Evolutionary conservation across 2,329 filamentous ascomycete species (phyloP), one percentile per base, ranked within the genome.

Genomic region (Ophiostoma piceae): DNA sequence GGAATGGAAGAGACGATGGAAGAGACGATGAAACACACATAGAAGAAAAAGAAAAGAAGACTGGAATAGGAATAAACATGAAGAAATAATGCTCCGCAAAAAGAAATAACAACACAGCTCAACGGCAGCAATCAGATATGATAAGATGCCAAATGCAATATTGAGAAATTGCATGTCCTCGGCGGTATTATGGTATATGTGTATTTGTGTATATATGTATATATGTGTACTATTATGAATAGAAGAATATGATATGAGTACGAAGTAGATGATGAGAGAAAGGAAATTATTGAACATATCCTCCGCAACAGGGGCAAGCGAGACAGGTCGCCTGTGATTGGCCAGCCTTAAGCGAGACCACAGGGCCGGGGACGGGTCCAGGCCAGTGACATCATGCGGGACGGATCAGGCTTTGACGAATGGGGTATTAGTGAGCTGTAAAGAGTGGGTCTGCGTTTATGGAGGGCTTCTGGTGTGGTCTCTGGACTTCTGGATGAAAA

Each of bases 251-350:
- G 3, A 35, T 35, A 35, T 35, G 35, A 8, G 8, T 35, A 29
- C 26, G 26, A 29, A 29, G 26, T 35, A 8, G 35, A 35, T 35
- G 35, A 29, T 35, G 35, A 41, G 39, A 9, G 7, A n/a, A 47
- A 47, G 43, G 43, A 8, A 7, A 47, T 19, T 47, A 47, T 47
- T n/a, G 43, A 16, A 19, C 19, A 51, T 51, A 26, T 9, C 16
- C 9, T 22, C 43, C 37, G 14, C 3, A 32, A 69, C 73, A 73
- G 66, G 73, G 71, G 72, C 70, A 78, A 79, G 78, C 78, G 78
- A 79, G 75, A 69, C 75, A 73, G 76, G 64, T 67, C 71, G 72
- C 72, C 73, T 70, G 69, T 78, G 76, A 79, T 79, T 79, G 78
- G 78, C 70, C 72, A 70, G 68, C 57, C 62, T 69, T 76, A 78